Conservation (phyloP, 2,329 filamentous ascomycete species). For the Arthrobotrys pseudoclavata region DNA sequence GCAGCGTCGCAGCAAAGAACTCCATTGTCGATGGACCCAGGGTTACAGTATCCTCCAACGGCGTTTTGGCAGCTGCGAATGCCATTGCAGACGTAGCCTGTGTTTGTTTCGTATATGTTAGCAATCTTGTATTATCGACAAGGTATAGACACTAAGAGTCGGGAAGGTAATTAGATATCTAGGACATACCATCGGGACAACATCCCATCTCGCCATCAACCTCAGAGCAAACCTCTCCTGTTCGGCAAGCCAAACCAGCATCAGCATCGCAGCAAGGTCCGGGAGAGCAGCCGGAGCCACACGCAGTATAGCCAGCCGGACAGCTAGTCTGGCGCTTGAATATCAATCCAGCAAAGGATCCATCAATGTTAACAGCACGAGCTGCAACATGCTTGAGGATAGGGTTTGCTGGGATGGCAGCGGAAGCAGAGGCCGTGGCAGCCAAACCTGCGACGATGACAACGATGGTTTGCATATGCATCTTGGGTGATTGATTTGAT, state of each 20-base stretch:
- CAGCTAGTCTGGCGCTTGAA: constrained; percentile 51
- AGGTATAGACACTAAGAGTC: neutral
- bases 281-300: constrained; percentile 42
- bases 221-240: constrained; percentile 47
- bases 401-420: constrained; percentile 49
- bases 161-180: neutral
- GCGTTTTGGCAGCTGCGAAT: constrained; percentile 47
- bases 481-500: constrained; percentile 31
- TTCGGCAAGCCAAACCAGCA: constrained; percentile 46
- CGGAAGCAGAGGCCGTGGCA: constrained; percentile 30
- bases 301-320: constrained; percentile 34
- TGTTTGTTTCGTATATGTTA: neutral
- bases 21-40: constrained; percentile 44
- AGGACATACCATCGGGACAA: constrained; percentile 51
- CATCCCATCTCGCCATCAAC: constrained; percentile 49
- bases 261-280: constrained; percentile 46
- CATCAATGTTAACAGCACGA: constrained; percentile 52
- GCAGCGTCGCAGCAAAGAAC: constrained; percentile 47
- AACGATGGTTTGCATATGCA: constrained; percentile 47
- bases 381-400: constrained; percentile 49
- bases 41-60: constrained; percentile 32
- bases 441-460: constrained; percentile 37
- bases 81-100: constrained; percentile 45
- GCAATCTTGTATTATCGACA: neutral
- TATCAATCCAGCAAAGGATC: constrained; percentile 53